phyloP scores from a whole-genome alignment of 2,329 filamentous ascomycete genomes.

The Aquanectria penicillioides region DNA sequence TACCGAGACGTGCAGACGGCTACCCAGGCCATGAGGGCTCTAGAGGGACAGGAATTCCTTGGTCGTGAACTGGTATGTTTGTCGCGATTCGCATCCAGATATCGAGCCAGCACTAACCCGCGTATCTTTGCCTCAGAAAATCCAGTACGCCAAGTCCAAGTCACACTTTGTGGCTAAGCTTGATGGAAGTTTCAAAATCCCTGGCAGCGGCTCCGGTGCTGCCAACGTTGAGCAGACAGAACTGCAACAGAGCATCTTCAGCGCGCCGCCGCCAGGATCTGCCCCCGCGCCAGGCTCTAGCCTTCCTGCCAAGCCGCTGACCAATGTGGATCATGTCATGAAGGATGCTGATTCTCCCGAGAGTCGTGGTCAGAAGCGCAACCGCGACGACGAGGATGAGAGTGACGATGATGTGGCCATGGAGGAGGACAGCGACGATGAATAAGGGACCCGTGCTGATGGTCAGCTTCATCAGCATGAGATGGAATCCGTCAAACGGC shows the following conservation, averaged over 20 bases:
- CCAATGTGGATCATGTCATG: constrained; percentile 58
- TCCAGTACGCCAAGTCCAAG: constrained; percentile 89
- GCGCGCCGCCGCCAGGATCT: constrained; percentile 67
- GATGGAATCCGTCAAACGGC: constrained; percentile 19
- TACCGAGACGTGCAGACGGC: constrained; percentile 91
- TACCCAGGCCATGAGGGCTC: constrained; percentile 89
- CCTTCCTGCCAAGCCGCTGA: constrained; percentile 60
- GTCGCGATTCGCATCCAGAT: neutral
- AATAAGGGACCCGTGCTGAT: constrained; percentile 53
- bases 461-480: constrained; percentile 32
- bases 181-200: constrained; percentile 86
- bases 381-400: constrained; percentile 72
- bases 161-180: constrained; percentile 91
- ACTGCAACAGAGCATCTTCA: constrained; percentile 83
- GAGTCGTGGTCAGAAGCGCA: constrained; percentile 74
- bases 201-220: constrained; percentile 62
- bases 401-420: constrained; percentile 75
- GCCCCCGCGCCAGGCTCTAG: constrained; percentile 52
- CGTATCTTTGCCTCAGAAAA: constrained; percentile 68
- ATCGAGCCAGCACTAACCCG: constrained; percentile 14
- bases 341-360: constrained; percentile 64
- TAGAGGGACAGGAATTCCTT: constrained; percentile 88
- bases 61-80: constrained; percentile 82
- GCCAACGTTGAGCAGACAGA: constrained; percentile 73
- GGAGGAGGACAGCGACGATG: constrained; percentile 79